These are phyloP conservation scores for Cyclostephanos tholiformis DNA, from an alignment of 108 stramenopile genomes.

Conservation along the genomic window DNA sequence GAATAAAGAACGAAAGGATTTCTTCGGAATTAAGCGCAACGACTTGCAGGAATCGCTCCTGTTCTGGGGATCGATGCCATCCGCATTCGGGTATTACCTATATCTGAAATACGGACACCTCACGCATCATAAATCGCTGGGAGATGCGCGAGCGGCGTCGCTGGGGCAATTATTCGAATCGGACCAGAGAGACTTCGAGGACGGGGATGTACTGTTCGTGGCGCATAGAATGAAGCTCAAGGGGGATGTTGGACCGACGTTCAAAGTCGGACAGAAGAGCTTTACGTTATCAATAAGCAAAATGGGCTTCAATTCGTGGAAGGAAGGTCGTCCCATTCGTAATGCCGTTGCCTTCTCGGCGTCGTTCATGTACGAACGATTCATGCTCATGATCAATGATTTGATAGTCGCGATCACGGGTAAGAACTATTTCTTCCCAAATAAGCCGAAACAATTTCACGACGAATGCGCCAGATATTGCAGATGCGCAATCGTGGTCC, in stretches of 20 bases:
- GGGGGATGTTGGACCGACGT: slow-evolving; percentile 66
- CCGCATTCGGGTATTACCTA: slow-evolving; percentile 74
- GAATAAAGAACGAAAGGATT: slow-evolving; percentile 29
- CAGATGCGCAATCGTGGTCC: slow-evolving; percentile 55
- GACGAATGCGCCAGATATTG: slow-evolving; percentile 66
- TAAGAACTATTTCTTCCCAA: slow-evolving; percentile 73
- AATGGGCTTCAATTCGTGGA: slow-evolving; percentile 66
- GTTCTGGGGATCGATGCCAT: slow-evolving; percentile 77
- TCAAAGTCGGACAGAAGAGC: slow-evolving; percentile 35
- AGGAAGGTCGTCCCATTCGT: slow-evolving; percentile 42
- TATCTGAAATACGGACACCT: slow-evolving; percentile 80
- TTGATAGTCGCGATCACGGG: slow-evolving; percentile 67
- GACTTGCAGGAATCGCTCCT: slow-evolving; percentile 53
- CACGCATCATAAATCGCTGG: slow-evolving; percentile 70
- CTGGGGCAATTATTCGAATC: slow-evolving; percentile 67
- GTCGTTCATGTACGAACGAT: slow-evolving; percentile 71
- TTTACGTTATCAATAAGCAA: slow-evolving; percentile 65
- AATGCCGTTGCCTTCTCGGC: slow-evolving; percentile 56
- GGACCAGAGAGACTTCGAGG: slow-evolving; percentile 66
- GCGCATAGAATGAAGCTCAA: slow-evolving; percentile 81
- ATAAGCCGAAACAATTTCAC: slow-evolving; percentile 78
- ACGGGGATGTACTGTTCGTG: slow-evolving; percentile 82
- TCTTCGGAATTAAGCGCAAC: slow-evolving; percentile 40
- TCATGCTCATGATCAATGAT: slow-evolving; percentile 73
- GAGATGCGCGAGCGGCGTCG: slow-evolving; percentile 55